Evolutionary conservation across 2,329 filamentous ascomycete genomes (phyloP).

Genomic region (Ilyonectria sp.): DNA sequence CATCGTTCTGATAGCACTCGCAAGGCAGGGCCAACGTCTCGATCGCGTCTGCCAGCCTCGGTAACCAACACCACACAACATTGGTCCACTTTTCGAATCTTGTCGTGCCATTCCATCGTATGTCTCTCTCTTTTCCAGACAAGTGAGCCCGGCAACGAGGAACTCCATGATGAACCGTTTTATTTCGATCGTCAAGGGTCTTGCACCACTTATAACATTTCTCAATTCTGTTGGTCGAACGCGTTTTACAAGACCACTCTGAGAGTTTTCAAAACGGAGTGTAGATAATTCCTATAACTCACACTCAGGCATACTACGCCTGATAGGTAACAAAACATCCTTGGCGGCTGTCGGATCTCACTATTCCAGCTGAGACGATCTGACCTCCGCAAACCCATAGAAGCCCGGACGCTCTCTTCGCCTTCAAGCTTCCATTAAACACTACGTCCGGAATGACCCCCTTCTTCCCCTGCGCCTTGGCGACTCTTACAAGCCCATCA

Average conservation of each 20-base stretch:
- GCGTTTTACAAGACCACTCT: neutral
- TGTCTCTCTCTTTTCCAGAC: too few species aligned
- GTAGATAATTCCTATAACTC: neutral
- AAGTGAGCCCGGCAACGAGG: too few species aligned
- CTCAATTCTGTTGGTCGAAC: neutral
- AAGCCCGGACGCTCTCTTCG: constrained; percentile 8
- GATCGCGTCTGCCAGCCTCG: too few species aligned
- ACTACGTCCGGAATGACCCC: neutral
- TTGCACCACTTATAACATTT: neutral
- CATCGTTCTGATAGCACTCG: too few species aligned
- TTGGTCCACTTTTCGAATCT: too few species aligned
- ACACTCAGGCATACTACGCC: neutral
- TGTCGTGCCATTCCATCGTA: too few species aligned
- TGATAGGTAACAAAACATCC: neutral
- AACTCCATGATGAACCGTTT: too few species aligned
- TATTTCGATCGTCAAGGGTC: too few species aligned
- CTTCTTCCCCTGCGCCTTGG: neutral
- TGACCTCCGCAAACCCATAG: neutral
- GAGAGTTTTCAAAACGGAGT: neutral
- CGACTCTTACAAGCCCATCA: constrained; percentile 48
- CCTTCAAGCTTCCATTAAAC: neutral
- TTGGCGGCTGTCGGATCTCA: neutral
- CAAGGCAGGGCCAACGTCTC: too few species aligned
- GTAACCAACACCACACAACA: too few species aligned
- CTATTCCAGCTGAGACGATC: constrained; percentile 6